Percentiles rank a stretch among this genome's conserved stretches.
phyloP scores from a whole-genome alignment of 2,329 filamentous ascomycete species.

The Colletotrichum eleusines region DNA sequence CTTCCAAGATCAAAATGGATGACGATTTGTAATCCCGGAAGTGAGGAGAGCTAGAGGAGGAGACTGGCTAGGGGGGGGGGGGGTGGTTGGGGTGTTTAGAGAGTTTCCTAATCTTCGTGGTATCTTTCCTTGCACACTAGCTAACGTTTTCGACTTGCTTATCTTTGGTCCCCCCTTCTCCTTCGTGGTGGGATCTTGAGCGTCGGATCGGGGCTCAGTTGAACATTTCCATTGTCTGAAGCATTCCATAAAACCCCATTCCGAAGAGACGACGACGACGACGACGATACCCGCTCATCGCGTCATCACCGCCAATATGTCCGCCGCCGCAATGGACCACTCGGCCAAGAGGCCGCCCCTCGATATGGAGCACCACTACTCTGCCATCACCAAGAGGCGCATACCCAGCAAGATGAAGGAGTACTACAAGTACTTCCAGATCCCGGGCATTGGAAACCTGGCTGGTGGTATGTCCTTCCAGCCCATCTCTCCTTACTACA shows the following conservation, averaged over 20 bases:
- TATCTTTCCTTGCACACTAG: neutral
- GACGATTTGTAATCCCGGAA: conserved; percentile 40
- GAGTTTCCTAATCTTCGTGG: neutral
- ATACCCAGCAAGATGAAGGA: conserved; percentile 77
- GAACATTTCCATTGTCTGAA: neutral
- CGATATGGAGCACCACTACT: conserved; percentile 85
- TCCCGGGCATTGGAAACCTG: conserved; percentile 72
- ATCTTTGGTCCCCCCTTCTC: neutral
- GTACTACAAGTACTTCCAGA: conserved; percentile 86
- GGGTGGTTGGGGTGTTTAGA: neutral
- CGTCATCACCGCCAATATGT: conserved; percentile 19
- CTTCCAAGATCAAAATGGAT: conserved; percentile 19
- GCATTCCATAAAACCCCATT: neutral
- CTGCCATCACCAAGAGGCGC: conserved; percentile 74
- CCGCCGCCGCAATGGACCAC: conserved; percentile 18
- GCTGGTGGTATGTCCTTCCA: conserved; percentile 65
- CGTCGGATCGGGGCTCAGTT: neutral
- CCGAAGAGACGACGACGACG: neutral
- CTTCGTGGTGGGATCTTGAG: neutral
- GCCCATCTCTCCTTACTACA: neutral
- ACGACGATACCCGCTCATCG: neutral
- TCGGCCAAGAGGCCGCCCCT: conserved; percentile 60
- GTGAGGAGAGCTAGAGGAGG: neutral
- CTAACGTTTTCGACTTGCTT: neutral
- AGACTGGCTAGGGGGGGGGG: neutral